Base-by-base conservation (phyloP, 495 filamentous ascomycete species). In the Lindgomyces ingoldianus region DNA sequence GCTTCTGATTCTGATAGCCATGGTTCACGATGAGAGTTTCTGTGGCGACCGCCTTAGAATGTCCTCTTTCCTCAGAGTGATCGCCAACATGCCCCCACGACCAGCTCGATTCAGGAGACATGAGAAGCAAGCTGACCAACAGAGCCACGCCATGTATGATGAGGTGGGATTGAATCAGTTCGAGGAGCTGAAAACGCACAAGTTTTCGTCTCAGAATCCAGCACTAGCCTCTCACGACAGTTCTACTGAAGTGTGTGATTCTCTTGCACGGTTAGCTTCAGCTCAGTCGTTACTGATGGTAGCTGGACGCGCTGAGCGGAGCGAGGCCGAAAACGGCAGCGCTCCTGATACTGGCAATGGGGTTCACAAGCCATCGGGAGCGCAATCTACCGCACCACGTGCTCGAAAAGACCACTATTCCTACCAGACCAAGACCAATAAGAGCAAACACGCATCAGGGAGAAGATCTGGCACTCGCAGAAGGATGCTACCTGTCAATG, bases 21-120 rank as follows among this genome's bases (percentile, higher is more conserved):
- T 67, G 64, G 27, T 42, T 45, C 29, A 27, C 42, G 49, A 51
- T 25, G 64, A 26, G 3, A 53, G 44, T 21, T 68, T 68, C 41
- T 16, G 22, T 21, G 54, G 39, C 21, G 50, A 55, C 19, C 47
- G 39, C n/a, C 65, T 68, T 6, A 51, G 65, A 39, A 22, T 68
- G 24, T 14, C 30, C 11, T 1, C 26, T 25, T 68, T 68, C 48
- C 59, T 68, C 8, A 41, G 48, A 0, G 58, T 57, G 2, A 27
- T 58, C 1, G 30, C 52, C 12, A 47, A 54, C 24, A 24, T 59
- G n/a, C 65, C 65, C 2, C 45, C 42, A 36, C 52, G 30, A 12
- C 59, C 58, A 6, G 24, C 65, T 18, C 58, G 65, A 42, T 67
- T 51, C 44, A 33, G 45, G 21, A 30, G 53, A 21, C 62, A 21